Percentiles rank a stretch among this genome's conserved stretches.
Evolutionary conservation across 176 grass and related monocot species (phyloP).

Genomic region (Puya raimondii): DNA sequence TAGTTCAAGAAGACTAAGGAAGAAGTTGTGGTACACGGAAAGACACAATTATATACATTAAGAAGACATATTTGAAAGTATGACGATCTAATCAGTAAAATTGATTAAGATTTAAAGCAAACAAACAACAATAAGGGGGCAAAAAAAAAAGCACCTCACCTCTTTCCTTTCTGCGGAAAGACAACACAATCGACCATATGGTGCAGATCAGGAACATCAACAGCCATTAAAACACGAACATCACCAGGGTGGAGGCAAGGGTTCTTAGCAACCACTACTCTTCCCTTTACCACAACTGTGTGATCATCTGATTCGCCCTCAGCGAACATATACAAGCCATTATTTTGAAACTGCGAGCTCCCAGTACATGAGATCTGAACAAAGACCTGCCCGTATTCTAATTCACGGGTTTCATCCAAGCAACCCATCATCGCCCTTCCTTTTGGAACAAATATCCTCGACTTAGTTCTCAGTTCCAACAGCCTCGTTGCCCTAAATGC

Average conservation of each 20-base stretch:
- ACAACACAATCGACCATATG: conserved; percentile 92
- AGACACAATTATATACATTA: too few species aligned
- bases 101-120: not conserved
- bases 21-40: too few species aligned
- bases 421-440: conserved; percentile 86
- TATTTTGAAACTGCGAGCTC: not conserved
- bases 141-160: conserved; percentile 34
- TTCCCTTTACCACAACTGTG: conserved; percentile 26
- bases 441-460: conserved; percentile 64
- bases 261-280: conserved; percentile 73
- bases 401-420: conserved; percentile 65
- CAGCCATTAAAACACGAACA: conserved; percentile 57
- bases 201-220: conserved; percentile 53
- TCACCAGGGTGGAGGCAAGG: conserved; percentile 91
- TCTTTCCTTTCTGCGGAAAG: conserved; percentile 80
- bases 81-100: not conserved
- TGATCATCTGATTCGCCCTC: conserved; percentile 14
- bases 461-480: conserved; percentile 60
- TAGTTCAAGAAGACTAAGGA: too few species aligned
- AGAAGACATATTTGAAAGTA: too few species aligned
- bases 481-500: conserved; percentile 68
- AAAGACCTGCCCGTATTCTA: conserved; percentile 72
- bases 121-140: conserved; percentile 2
- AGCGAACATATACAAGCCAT: not conserved
- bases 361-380: conserved; percentile 40